A percentile compares a stretch with the other conserved stretches of the same genome.
phyloP scores from a whole-genome alignment of 2,329 filamentous ascomycete genomes.

The Zymoseptoria crescenta region DNA sequence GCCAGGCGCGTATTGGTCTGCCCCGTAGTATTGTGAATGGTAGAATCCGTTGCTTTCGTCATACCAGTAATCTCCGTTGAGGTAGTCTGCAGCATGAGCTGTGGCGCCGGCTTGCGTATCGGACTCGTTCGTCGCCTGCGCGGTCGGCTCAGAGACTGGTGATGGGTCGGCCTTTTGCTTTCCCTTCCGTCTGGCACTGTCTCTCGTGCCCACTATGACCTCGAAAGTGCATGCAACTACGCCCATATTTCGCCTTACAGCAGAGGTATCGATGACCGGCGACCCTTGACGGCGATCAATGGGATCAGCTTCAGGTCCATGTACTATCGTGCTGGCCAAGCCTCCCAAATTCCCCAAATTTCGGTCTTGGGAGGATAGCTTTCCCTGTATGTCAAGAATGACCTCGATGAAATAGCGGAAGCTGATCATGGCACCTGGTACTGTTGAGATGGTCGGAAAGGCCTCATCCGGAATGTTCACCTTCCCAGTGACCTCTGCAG shows the following conservation, averaged over 20 bases:
- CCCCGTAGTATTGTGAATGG: conserved; percentile 11
- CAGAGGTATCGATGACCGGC: conserved; percentile 78
- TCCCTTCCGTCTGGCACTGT: conserved; percentile 52
- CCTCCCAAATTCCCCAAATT: conserved; percentile 20
- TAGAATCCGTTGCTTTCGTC: conserved; percentile 21
- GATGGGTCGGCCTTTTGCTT: conserved; percentile 33
- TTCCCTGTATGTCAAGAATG: conserved; percentile 84
- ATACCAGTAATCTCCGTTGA: conserved; percentile 11
- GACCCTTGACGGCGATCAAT: conserved; percentile 25
- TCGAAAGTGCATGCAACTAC: conserved; percentile 85
- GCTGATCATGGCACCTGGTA: conserved; percentile 88
- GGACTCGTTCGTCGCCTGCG: background rate
- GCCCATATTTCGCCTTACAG: conserved; percentile 78
- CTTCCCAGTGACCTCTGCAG: conserved; percentile 70
- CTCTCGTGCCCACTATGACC: conserved; percentile 75
- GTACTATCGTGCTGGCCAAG: conserved; percentile 17
- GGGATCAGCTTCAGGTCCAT: conserved; percentile 5
- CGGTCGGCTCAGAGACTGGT: background rate
- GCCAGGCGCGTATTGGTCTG: conserved; percentile 1
- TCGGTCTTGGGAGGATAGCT: conserved; percentile 66
- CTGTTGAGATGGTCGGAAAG: conserved; percentile 83
- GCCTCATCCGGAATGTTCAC: conserved; percentile 82
- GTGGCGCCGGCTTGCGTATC: conserved; percentile 8
- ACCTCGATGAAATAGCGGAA: conserved; percentile 94
- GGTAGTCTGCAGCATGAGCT: background rate